A percentile compares a stretch with the other conserved stretches of the same genome.
phyloP scores from a whole-genome alignment of 257 asterid species.

The Petunia axillaris region DNA sequence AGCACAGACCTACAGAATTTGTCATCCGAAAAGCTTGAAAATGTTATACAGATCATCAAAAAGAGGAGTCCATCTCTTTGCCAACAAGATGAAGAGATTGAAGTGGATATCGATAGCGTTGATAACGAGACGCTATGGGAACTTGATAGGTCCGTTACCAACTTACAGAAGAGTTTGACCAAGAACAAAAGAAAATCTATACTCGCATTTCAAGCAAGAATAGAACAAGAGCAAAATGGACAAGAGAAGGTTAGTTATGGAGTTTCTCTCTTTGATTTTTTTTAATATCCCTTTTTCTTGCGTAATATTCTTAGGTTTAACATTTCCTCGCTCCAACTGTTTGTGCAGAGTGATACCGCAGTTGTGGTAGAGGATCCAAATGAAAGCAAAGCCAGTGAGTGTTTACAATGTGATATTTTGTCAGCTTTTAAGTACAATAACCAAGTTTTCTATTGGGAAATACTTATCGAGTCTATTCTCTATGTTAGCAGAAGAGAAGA shows the following conservation, averaged over 20 bases:
- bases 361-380: no score
- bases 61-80: conserved; percentile 76
- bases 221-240: conserved; percentile 45
- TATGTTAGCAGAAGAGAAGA: no score
- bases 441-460: no score
- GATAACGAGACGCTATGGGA: conserved; percentile 97
- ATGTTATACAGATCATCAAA: conserved; percentile 74
- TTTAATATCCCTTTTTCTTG: no score
- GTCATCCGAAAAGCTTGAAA: conserved; percentile 90
- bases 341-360: no score
- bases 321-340: no score
- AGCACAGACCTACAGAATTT: conserved; percentile 69
- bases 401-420: no score
- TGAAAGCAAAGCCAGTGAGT: no score
- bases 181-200: conserved; percentile 74
- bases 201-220: conserved; percentile 41
- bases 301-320: no score
- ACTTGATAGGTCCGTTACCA: conserved; percentile 86
- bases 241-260: conserved; percentile 74
- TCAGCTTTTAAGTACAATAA: no score
- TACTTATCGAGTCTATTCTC: no score
- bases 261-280: no score
- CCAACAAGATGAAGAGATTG: conserved; percentile 89
- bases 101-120: conserved; percentile 86
- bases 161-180: conserved; percentile 71